phyloP scores from a whole-genome alignment of 2,329 filamentous ascomycete species.

The Alternaria alternata region DNA sequence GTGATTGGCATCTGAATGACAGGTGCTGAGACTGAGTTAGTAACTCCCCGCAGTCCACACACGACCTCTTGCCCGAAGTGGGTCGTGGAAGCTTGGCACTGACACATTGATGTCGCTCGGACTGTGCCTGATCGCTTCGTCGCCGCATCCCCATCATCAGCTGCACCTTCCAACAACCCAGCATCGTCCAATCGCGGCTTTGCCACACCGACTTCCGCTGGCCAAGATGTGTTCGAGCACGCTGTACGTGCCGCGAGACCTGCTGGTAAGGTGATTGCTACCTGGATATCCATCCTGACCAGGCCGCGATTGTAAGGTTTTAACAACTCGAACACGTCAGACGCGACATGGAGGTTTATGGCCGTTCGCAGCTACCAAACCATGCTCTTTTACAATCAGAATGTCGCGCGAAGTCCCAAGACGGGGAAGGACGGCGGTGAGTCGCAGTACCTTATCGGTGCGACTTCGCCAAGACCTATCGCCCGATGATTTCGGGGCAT shows the following conservation, averaged over 20 bases:
- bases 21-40: neutral
- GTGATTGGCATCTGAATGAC: neutral
- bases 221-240: neutral
- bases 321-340: neutral
- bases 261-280: neutral
- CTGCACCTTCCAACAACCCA: neutral
- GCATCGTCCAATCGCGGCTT: conserved; percentile 8
- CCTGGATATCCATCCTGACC: neutral
- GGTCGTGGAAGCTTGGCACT: conserved; percentile 17
- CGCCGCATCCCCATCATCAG: conserved; percentile 9
- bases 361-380: neutral
- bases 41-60: conserved; percentile 11
- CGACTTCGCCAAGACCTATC: conserved; percentile 25
- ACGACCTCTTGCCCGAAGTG: conserved; percentile 13
- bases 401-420: neutral
- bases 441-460: conserved; percentile 5
- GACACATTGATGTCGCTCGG: conserved; percentile 10
- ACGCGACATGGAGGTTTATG: neutral
- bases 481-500: conserved; percentile 25
- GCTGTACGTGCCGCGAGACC: neutral
- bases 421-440: conserved; percentile 9
- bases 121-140: conserved; percentile 1
- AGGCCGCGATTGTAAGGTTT: neutral
- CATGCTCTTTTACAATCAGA: neutral
- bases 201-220: conserved; percentile 2